phyloP scores from a whole-genome alignment of 163 green algal species.

The Chlorella variabilis region DNA sequence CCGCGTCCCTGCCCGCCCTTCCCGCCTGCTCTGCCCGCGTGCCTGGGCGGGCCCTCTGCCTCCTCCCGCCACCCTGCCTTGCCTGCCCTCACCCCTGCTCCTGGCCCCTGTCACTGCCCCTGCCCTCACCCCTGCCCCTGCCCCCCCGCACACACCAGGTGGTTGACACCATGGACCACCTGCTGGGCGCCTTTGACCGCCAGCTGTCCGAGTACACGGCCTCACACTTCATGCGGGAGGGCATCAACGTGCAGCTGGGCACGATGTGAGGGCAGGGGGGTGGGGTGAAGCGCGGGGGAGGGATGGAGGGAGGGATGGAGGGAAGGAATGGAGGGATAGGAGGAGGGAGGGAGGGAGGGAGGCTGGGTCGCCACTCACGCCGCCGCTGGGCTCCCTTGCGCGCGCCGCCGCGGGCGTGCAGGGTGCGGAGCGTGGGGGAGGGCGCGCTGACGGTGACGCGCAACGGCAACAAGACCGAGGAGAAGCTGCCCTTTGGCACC shows the following conservation, averaged over 20 bases:
- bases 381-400: too few species aligned
- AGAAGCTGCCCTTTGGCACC: conserved; percentile 78
- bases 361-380: too few species aligned
- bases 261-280: conserved; percentile 57
- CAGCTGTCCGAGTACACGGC: conserved; percentile 79
- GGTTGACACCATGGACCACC: conserved; percentile 90
- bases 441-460: conserved; percentile 63
- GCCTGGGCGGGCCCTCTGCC: too few species aligned
- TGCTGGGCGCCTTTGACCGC: conserved; percentile 91
- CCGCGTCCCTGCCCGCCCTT: too few species aligned
- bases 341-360: too few species aligned
- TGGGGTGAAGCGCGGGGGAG: neutral
- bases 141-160: too few species aligned
- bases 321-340: neutral
- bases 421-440: conserved; percentile 39
- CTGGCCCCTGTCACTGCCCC: too few species aligned
- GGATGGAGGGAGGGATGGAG: neutral
- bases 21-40: too few species aligned
- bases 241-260: conserved; percentile 87
- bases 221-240: conserved; percentile 73
- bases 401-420: too few species aligned
- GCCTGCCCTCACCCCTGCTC: too few species aligned
- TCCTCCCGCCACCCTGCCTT: too few species aligned
- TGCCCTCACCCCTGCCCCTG: neutral
- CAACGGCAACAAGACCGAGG: conserved; percentile 52